Evolutionary conservation across 345 rosid species (phyloP).

Genomic region (Zanthoxylum bungeanum): DNA sequence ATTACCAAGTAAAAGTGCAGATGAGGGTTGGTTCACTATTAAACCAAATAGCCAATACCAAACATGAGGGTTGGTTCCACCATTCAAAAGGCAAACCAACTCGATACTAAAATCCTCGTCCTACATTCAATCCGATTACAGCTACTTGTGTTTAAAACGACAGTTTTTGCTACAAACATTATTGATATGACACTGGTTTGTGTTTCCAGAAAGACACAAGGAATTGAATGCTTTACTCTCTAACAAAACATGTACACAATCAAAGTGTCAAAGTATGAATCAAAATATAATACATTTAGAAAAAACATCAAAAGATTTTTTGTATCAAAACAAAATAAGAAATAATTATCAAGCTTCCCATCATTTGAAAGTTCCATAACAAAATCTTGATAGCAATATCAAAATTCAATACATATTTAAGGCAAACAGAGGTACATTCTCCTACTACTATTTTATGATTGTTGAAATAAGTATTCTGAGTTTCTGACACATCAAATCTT

Average conservation of each 20-base stretch:
- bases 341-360: background rate
- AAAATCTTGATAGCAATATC: background rate
- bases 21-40: background rate
- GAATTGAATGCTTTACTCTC: background rate
- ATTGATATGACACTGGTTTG: background rate
- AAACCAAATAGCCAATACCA: background rate
- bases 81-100: background rate
- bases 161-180: background rate
- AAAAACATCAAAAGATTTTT: background rate
- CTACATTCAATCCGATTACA: background rate
- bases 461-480: background rate
- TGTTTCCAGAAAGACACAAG: background rate
- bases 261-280: background rate
- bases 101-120: background rate
- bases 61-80: background rate
- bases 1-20: constrained; percentile 6
- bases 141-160: background rate
- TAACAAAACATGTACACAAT: background rate
- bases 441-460: background rate
- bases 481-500: background rate
- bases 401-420: background rate
- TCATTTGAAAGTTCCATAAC: background rate
- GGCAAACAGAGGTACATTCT: background rate
- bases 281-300: background rate
- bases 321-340: background rate